These are phyloP conservation scores for Nepenthes gracilis DNA, from an alignment of 148 eudicot species.

Conservation along the genomic window DNA sequence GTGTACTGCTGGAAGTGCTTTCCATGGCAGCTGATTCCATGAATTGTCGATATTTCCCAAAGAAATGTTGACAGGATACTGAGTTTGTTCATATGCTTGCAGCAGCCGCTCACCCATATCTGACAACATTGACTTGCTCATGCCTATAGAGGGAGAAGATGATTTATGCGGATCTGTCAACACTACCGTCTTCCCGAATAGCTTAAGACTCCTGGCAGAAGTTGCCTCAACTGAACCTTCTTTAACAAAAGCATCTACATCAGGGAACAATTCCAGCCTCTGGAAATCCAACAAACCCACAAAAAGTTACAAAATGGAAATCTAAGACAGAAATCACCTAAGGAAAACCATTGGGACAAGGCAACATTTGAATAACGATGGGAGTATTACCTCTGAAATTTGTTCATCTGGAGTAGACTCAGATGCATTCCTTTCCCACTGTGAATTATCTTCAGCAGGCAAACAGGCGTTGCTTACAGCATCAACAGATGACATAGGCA, in stretches of 20 bases:
- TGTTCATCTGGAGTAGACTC: conserved; percentile 14
- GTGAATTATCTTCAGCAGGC: conserved; percentile 18
- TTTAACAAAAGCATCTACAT: conserved; percentile 19
- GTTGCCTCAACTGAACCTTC: conserved; percentile 18
- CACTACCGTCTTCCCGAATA: conserved; percentile 66
- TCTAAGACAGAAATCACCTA: neutral
- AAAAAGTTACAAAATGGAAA: conserved; percentile 1
- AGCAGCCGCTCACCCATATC: conserved; percentile 12
- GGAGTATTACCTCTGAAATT: conserved; percentile 43
- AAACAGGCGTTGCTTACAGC: conserved; percentile 12
- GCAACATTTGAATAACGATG: neutral
- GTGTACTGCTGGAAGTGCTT: conserved; percentile 6
- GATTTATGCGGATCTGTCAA: conserved; percentile 27
- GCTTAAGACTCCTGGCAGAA: conserved; percentile 44
- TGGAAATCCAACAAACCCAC: conserved; percentile 11
- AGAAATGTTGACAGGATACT: conserved; percentile 4
- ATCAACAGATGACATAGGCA: conserved; percentile 41
- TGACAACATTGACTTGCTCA: conserved; percentile 13
- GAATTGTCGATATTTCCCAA: conserved; percentile 5
- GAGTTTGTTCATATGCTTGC: conserved; percentile 2
- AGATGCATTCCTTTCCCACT: conserved; percentile 17
- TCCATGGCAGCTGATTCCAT: conserved; percentile 6
- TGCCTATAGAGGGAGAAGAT: conserved; percentile 10
- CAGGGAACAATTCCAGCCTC: conserved; percentile 46
- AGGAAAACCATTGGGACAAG: neutral